phyloP scores from a whole-genome alignment of 2,329 filamentous ascomycete genomes.

The Nemania bipapillata region DNA sequence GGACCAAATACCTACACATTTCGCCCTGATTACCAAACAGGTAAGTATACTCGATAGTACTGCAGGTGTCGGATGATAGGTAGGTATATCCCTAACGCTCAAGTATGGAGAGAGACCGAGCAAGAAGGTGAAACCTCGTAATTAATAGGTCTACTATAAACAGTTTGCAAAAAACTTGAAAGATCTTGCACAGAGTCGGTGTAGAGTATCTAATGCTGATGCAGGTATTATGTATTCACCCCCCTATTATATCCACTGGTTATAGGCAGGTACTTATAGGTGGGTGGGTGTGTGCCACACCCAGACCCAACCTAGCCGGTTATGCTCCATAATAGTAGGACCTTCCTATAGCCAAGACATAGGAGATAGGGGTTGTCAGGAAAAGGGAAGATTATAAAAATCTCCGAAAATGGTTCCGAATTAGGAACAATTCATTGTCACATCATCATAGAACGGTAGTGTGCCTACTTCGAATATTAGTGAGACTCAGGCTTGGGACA shows the following conservation, averaged over 20 bases:
- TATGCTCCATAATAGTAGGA: constrained; percentile 3
- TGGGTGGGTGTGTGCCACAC: too few species aligned
- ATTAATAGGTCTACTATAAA: constrained; percentile 3
- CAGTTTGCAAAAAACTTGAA: constrained; percentile 17
- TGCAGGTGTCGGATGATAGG: background rate
- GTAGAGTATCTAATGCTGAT: background rate
- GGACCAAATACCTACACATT: background rate
- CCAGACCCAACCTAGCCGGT: background rate
- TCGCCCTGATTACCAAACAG: too few species aligned
- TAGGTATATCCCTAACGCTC: background rate
- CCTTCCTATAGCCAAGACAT: constrained; percentile 29
- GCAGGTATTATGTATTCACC: background rate
- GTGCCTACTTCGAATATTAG: background rate
- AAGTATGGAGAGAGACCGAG: background rate
- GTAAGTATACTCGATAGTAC: too few species aligned
- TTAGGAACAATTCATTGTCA: constrained; percentile 35
- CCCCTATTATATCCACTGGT: constrained; percentile 12
- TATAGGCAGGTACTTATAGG: background rate
- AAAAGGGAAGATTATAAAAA: constrained; percentile 31
- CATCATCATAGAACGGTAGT: constrained; percentile 23
- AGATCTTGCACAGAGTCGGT: background rate
- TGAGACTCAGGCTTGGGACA: background rate
- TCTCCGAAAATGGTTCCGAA: constrained; percentile 31
- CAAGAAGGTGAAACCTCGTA: constrained; percentile 17
- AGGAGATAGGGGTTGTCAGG: constrained; percentile 24